phyloP scores from a whole-genome alignment of 208 protist species.

The Trypanosomatidae sp. region DNA sequence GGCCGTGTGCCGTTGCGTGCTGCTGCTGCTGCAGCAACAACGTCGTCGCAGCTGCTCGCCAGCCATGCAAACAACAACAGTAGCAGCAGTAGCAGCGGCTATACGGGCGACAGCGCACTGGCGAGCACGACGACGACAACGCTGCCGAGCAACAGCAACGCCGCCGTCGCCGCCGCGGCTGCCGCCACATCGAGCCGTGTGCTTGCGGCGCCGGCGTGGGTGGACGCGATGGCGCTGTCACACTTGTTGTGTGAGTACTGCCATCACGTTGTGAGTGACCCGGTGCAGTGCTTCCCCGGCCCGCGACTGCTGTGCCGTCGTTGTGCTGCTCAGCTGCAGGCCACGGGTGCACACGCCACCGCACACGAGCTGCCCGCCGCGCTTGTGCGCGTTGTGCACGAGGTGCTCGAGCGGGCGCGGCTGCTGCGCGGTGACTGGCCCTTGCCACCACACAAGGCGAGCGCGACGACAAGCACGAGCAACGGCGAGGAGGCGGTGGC shows the following conservation, averaged over 20 bases:
- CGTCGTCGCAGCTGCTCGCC: no score
- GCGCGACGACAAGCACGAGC: not conserved
- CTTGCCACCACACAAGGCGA: not conserved
- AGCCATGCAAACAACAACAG: no score
- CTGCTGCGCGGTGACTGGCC: not conserved
- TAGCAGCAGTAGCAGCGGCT: no score
- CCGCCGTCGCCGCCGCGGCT: no score
- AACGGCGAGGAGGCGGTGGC: not conserved
- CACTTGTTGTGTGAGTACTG: constrained; percentile 39
- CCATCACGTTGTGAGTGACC: constrained; percentile 19
- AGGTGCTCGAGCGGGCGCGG: constrained; percentile 3
- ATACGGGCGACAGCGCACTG: no score
- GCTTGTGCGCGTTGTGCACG: constrained; percentile 8
- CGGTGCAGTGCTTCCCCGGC: constrained; percentile 24
- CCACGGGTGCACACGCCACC: no score
- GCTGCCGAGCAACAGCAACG: no score
- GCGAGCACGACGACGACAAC: no score
- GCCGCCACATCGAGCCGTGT: no score
- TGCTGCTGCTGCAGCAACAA: no score
- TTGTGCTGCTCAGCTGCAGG: constrained; percentile 13
- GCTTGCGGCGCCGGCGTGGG: not conserved
- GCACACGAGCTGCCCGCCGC: constrained; percentile 19
- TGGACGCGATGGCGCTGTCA: constrained; percentile 10
- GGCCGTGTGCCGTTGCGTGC: no score
- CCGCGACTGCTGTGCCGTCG: constrained; percentile 25